Evolutionary conservation across 257 asterid species (phyloP), one percentile per base, ranked within the genome.

Genomic region (Datura wrightii): DNA sequence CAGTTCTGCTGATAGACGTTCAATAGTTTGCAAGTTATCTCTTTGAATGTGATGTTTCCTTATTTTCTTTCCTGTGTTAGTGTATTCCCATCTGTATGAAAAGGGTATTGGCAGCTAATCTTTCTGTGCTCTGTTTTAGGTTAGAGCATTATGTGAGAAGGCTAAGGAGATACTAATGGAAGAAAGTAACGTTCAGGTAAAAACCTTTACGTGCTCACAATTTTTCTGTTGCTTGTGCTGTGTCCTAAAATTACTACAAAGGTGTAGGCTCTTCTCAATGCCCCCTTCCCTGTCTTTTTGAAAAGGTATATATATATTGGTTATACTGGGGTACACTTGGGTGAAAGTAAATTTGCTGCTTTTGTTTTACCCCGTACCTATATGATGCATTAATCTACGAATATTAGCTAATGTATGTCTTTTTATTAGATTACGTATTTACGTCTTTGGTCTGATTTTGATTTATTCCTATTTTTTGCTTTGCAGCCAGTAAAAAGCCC

Each of bases 401-500:
- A n/a, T 72, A 44, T 46, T 46, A 44, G 3, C 60, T 48, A 24
- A 48, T 48, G 6, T 13, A 6, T 76, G 62, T 14, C 24, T 31
- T 50, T 16, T 76, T 24, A 48, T 50, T 62, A 76, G 62, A 31
- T 7, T 50, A 76, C 50, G 62, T 76, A 76, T 76, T 24, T 76
- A 50, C 6, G 3, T 76, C 42, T 76, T 76, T 76, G 82, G 24
- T 10, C n/a, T 76, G 62, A 76, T 13, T 76, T 76, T 76, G 82
- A 50, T 50, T 76, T 76, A 14, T 76, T 48, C 50, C 34, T 18
- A 8, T n/a, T 50, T 42, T 71, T 87, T 90, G 78, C 37, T 50
- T 83, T 91, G 94, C 98, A 95, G 99, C 99, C 99, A 46, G 99
- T 94, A 34, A 93, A 92, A 90, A 93, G 97, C 89, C 98, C 98